Evolutionary conservation across 2,329 filamentous ascomycete species (phyloP), one percentile per base, ranked within the genome.

Genomic region (Akanthomyces lecanii): DNA sequence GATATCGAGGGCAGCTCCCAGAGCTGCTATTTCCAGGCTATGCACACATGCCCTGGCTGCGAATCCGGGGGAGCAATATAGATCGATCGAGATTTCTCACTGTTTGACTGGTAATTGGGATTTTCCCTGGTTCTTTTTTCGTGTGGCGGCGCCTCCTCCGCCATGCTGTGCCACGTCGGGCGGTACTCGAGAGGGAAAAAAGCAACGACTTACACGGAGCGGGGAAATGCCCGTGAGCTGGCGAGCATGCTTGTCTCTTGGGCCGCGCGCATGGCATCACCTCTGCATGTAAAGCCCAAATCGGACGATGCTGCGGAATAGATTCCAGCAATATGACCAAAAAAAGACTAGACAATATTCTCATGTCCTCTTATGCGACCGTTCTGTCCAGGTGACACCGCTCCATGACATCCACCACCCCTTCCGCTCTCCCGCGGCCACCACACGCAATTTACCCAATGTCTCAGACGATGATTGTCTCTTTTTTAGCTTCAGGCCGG

Each of bases 181-280:
- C 30, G 16, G 2, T 5, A 23, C 6, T n/a, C 38, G 23, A 51
- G 23, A 28, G 11, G 18, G 7, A 7, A 59, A 59, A 59, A 50
- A 59, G 56, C 45, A 59, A 59, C 21, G 33, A 50, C 33, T 59
- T 59, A 50, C 25, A 59, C 56, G 12, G 10, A 18, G 7, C 5
- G 4, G 21, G 28, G 18, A 2, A 10, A 5, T 25, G 18, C 28
- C 38, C 8, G 53, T 28, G 3, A 6, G 48, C 18, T 36, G 28
- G 54, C 42, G 33, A 28, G 16, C 36, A 36, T 48, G 55, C 55
- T 38, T 48, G 44, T 58, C 28, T 38, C 33, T 12, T 21, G 8
- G 33, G 16, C 28, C 40, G 28, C n/a, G 42, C 38, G 14, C 28
- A 30, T 40, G 38, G 38, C 42, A 47, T 47, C 52, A 36, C 16